phyloP scores from a whole-genome alignment of 164 flowering plant genomes.

The Buxus sempervirens region DNA sequence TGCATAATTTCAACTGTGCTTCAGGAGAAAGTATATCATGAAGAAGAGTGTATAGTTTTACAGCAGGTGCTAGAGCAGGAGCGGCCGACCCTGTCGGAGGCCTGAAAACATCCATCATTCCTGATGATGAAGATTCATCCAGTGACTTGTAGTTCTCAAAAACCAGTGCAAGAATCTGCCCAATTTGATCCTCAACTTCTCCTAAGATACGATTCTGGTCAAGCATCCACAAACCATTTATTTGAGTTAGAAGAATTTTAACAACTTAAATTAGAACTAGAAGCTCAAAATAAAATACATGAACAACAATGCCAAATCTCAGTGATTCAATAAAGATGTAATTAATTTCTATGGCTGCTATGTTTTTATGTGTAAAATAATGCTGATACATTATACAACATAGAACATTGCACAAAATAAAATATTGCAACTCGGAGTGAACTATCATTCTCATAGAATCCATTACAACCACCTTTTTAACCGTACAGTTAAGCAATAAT shows the following conservation, averaged over 20 bases:
- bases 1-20: slow-evolving; percentile 64
- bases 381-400: slow-evolving; percentile 1
- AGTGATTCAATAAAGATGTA: neutral
- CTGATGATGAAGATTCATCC: slow-evolving; percentile 75
- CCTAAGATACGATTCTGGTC: slow-evolving; percentile 82
- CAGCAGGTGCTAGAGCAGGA: slow-evolving; percentile 77
- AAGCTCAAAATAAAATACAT: neutral
- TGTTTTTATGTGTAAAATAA: neutral
- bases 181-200: slow-evolving; percentile 80
- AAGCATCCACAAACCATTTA: slow-evolving; percentile 12
- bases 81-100: slow-evolving; percentile 82
- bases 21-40: slow-evolving; percentile 88
- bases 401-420: too few relatives aligned
- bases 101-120: slow-evolving; percentile 63
- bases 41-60: slow-evolving; percentile 75
- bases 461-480: neutral
- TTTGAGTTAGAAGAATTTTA: slow-evolving; percentile 1
- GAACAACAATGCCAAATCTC: neutral
- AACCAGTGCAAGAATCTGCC: slow-evolving; percentile 66
- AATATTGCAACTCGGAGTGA: neutral
- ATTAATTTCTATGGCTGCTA: neutral
- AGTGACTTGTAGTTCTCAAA: slow-evolving; percentile 91
- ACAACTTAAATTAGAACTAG: neutral
- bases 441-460: neutral
- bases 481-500: neutral